These are phyloP conservation scores for Chalaropsis ovoidea DNA, from an alignment of 2,329 filamentous ascomycete species.

Conservation along the genomic window DNA sequence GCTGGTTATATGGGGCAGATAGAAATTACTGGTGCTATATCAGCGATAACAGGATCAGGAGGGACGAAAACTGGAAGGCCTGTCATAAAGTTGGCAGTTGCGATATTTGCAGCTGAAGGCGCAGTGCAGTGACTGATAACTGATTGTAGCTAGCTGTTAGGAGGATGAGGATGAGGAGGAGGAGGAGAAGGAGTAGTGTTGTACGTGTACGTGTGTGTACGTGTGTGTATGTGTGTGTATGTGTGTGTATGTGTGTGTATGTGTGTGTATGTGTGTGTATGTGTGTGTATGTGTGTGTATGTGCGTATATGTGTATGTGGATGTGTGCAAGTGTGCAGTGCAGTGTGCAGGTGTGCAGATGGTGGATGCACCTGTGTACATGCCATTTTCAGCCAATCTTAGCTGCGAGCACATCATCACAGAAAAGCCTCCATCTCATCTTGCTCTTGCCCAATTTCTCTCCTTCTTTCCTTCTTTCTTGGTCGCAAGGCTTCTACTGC, in stretches of 20 bases:
- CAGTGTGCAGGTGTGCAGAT: background rate
- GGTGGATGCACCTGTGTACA: background rate
- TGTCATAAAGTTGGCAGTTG: background rate
- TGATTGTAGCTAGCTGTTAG: no score
- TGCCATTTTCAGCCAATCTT: conserved; percentile 13
- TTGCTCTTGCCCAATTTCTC: background rate
- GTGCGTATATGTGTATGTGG: no score
- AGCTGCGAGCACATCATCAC: conserved; percentile 13
- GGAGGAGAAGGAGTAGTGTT: background rate
- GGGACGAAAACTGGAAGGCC: background rate
- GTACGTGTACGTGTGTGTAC: background rate
- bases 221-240: background rate
- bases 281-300: background rate
- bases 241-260: no score
- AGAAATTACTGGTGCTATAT: background rate
- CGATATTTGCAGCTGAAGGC: background rate
- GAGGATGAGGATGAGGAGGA: no score
- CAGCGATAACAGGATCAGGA: conserved; percentile 1
- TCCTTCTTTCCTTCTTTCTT: background rate
- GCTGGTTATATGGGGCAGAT: no score
- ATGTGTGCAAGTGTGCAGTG: background rate
- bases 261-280: background rate
- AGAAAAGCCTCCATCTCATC: background rate
- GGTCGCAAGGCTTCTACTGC: background rate
- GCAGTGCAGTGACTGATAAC: background rate